Base-by-base conservation (phyloP, 345 rosid genomes). In the Hibiscus tridactylites region DNA sequence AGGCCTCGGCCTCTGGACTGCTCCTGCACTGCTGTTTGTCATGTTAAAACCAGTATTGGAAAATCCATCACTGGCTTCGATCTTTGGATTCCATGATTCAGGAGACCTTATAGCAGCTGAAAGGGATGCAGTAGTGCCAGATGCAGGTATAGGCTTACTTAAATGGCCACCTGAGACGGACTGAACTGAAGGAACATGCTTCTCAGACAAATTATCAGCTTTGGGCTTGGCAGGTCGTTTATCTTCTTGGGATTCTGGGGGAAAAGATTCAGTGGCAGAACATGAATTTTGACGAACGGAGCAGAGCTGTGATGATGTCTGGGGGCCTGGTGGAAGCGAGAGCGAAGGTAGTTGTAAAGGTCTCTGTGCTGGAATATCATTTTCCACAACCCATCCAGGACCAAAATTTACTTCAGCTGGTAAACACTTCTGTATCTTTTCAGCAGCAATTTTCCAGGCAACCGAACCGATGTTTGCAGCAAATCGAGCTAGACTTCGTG, bases 311-410 rank as follows among this genome's bases (percentile, higher is more conserved):
- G 75, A 74, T 13, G 73, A 46, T 72, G 80, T 15, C 65, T 61
- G 39, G 19, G 31, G 65, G 65, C 42, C 65, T 29, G 74, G 58
- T 61, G 70, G 57, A 17, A 58, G 16, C 6, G 79, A 74, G 46
- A 46, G 79, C 19, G 44, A 49, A 28, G 59, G 71, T 16, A 29
- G 15, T 56, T 59, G 67, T 35, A 74, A 70, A 16, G 78, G 69
- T 71, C 72, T 82, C 61, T 58, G 84, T 15, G 82, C 82, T 39
- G 81, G 68, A 44, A 84, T 54, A 46, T 84, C 91, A 65, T 89
- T 82, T 77, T 89, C 97, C 69, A 87, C 92, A 46, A 93, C 89
- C 97, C 98, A 91, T 59, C 97, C 97, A 1, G 79, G 98, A 21
- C 98, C 97, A 83, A 83, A 93, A 71, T 80, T 77, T 13, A 75